phyloP scores from a whole-genome alignment of 2,329 filamentous ascomycete genomes.

The Xylaria sp. region DNA sequence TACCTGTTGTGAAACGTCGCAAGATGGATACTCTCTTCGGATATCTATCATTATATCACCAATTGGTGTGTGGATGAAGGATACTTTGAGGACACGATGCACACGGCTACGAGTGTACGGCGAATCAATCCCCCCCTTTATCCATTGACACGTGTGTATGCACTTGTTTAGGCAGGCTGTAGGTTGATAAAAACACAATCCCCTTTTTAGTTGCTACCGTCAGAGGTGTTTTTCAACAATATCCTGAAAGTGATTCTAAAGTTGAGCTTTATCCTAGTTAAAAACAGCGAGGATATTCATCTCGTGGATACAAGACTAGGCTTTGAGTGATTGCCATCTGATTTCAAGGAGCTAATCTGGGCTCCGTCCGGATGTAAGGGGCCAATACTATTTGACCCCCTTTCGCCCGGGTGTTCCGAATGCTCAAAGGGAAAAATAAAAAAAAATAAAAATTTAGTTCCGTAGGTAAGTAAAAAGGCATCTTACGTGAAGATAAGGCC shows the following conservation, averaged over 20 bases:
- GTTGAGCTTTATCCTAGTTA: background rate
- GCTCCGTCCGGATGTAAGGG: background rate
- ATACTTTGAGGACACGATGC: background rate
- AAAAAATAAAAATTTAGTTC: background rate
- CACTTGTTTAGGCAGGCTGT: background rate
- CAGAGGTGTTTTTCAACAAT: background rate
- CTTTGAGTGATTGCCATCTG: background rate
- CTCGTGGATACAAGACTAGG: background rate
- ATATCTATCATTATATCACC: background rate
- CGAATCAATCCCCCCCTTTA: background rate
- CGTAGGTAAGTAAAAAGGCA: background rate
- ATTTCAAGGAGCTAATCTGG: background rate
- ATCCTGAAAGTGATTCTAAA: no score
- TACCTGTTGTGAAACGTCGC: background rate
- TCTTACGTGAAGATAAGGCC: constrained; percentile 9
- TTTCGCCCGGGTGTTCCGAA: constrained; percentile 7
- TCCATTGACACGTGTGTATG: no score
- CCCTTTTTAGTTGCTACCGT: background rate
- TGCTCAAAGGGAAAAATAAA: background rate
- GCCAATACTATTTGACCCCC: background rate
- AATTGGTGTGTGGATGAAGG: background rate
- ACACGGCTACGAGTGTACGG: background rate
- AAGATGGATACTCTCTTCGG: background rate
- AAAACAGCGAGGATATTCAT: background rate
- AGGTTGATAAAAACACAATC: background rate